Evolutionary conservation across 1,284 basidiomycete species (phyloP), one percentile per base, ranked within the genome.

Genomic region (Gymnopus androsaceus): DNA sequence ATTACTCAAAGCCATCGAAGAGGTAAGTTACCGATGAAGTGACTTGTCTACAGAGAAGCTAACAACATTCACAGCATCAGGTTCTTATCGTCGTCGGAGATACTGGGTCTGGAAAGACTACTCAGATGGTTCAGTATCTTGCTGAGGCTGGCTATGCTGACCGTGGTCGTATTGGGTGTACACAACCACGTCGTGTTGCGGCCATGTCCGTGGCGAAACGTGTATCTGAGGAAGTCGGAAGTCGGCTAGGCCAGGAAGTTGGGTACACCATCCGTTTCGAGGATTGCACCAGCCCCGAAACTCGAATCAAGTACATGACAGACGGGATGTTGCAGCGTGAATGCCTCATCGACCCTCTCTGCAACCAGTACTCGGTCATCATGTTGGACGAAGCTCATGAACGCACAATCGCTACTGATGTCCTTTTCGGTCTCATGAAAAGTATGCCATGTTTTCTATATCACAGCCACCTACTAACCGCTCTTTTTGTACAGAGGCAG

Each of bases 351-450:
- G 97, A 99, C 68, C 95, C 96, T 4, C 88, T 98, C 63, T 88
- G 94, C 68, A 90, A 86, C 54, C 83, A 86, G 46, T 99, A 99
- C 72, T 94, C 93, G 7, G 94, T 98, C 51, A 82, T 99, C 72
- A 98, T 99, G 91, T 79, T 99, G 66, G 96, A 99, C 72, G 96
- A 99, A 75, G 96, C 97, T 12, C 96, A 99, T 75, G 97, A 99
- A 72, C 85, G 96, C 49, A 98, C 96, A 0, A 98, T 99, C 63
- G 88, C 95, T 3, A 99, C 96, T 9, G 97, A 99, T 74, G 95
- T 99, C 15, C 75, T 99, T 47, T 98, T 99, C 66, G 96, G 97
- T 63, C 79, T 99, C 19, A 70, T 99, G 63, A 99, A 98, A 75
- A 98, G 93, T 95, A 72, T 59, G 91, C 17, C 3, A 9, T 81